Base-by-base conservation (phyloP, 345 rosid genomes). In the Camelina sativa region DNA sequence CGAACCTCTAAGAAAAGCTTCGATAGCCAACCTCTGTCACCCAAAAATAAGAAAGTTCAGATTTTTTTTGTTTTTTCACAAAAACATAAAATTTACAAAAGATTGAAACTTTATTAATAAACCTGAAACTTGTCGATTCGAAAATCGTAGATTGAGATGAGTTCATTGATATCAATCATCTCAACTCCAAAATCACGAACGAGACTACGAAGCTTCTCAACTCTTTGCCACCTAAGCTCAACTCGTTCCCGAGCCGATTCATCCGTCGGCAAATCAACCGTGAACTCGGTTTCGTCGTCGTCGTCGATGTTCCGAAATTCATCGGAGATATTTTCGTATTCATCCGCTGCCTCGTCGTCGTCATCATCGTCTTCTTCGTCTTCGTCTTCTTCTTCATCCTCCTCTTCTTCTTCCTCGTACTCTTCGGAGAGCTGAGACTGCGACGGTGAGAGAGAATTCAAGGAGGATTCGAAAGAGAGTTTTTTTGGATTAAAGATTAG, bases 101-200 rank as follows among this genome's bases (percentile, higher is more conserved):
- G 38, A 65, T 0, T 17, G 11, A 9, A 44, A 34, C 37, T 11
- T 58, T 22, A 25, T 25, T 3, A 57, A 0, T 6, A 12, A 60
- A 94, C 98, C 96, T 94, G 98, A 76, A 94, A 94, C 80, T 90
- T 91, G 61, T 94, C 98, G 41, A 94, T 86, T 32, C 96, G 95
- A 54, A 91, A 91, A 81, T 90, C 89, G 71, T 91, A 90, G 59
- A 90, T 73, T 11, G 90, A 88, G 32, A 97, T 77, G 66, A 94
- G 96, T 71, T 89, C 91, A 65, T 91, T 83, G 9, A 83, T 86
- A 70, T 88, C 96, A 44, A 94, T 87, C 79, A 91, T 84, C 50
- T 88, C 92, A 10, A 74, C 79, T 30, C 97, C 97, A 60, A 87
- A 86, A 80, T 86, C 86, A 64, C 80, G 66, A 12, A 91, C 96